phyloP scores from a whole-genome alignment of 257 asterid species.

The Scutellaria barbata region DNA sequence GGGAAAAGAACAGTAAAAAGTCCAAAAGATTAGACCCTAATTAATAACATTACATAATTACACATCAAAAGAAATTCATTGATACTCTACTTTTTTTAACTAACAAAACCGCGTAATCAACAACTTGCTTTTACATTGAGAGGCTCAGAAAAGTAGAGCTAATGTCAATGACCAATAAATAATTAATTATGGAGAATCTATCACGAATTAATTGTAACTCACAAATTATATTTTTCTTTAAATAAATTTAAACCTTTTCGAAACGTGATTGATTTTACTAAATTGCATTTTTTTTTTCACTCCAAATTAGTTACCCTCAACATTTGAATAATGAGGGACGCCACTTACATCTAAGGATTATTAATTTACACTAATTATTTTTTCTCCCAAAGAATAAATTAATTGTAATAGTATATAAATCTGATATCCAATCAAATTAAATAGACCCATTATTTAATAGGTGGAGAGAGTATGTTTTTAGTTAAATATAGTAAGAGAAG shows the following conservation, averaged over 20 bases:
- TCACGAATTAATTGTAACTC: too few relatives aligned
- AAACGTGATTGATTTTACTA: too few relatives aligned
- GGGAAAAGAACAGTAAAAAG: slow-evolving; percentile 29
- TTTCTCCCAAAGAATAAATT: too few relatives aligned
- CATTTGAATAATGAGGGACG: too few relatives aligned
- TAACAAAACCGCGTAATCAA: slow-evolving; percentile 59
- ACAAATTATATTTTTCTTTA: background rate
- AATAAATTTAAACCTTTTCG: too few relatives aligned
- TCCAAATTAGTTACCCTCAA: too few relatives aligned
- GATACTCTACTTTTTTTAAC: slow-evolving; percentile 43
- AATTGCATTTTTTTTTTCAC: too few relatives aligned
- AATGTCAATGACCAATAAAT: slow-evolving; percentile 5
- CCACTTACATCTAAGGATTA: too few relatives aligned
- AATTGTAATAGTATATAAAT: background rate
- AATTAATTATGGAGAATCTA: background rate
- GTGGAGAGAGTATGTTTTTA: background rate
- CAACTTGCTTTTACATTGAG: slow-evolving; percentile 38
- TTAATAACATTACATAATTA: background rate
- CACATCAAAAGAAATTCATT: slow-evolving; percentile 29
- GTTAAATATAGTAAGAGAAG: slow-evolving; percentile 42
- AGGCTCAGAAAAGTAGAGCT: slow-evolving; percentile 13
- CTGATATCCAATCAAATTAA: slow-evolving; percentile 16
- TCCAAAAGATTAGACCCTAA: background rate
- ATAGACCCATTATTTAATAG: slow-evolving; percentile 1
- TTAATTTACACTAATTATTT: too few relatives aligned